Conservation (phyloP, 163 green algal species). For the Scenedesmus sp. region DNA sequence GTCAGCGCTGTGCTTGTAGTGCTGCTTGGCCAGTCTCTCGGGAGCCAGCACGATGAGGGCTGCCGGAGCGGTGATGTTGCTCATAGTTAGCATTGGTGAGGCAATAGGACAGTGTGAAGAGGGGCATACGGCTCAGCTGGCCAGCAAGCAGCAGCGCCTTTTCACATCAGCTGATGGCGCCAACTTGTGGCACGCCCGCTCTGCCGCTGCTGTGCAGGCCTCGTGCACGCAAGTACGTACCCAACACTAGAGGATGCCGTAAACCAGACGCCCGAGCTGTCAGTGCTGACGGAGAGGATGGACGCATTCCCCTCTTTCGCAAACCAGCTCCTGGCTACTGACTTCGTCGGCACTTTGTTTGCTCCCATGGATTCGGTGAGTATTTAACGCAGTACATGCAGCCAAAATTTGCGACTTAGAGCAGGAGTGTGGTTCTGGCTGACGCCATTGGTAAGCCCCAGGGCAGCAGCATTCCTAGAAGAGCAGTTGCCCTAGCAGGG, state of each 20-base stretch:
- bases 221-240: neutral
- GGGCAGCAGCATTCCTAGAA: neutral
- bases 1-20: neutral
- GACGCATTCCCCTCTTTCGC: neutral
- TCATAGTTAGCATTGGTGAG: neutral
- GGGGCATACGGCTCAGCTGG: neutral
- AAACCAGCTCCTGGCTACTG: neutral
- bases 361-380: conserved; percentile 3
- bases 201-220: neutral
- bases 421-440: neutral
- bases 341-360: neutral
- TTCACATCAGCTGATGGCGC: neutral
- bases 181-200: neutral
- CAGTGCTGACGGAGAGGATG: neutral
- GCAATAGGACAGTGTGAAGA: neutral
- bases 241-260: neutral
- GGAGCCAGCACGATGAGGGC: neutral
- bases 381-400: neutral
- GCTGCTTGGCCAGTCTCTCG: neutral
- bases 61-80: neutral
- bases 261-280: neutral
- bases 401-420: neutral
- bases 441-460: neutral
- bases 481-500: neutral
- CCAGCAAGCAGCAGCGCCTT: neutral